phyloP scores from a whole-genome alignment of 345 rosid species.

The Eucalyptus sp. region DNA sequence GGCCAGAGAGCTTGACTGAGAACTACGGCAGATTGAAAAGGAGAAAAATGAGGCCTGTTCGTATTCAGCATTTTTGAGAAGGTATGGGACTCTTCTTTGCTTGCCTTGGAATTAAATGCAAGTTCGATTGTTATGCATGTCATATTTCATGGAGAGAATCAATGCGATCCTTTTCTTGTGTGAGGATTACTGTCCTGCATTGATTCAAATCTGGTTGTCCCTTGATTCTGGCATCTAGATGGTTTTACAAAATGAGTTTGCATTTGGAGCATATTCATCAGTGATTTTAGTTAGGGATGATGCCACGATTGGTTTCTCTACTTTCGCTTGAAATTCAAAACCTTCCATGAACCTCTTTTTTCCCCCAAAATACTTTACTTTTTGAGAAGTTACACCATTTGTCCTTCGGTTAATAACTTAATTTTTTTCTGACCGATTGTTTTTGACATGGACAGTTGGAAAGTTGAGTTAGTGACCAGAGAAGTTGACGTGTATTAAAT shows the following conservation, averaged over 20 bases:
- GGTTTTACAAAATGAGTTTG: neutral
- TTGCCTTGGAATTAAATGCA: neutral
- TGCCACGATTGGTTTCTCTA: neutral
- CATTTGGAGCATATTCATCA: neutral
- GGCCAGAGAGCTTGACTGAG: slow-evolving; percentile 89
- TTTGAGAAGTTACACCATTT: neutral
- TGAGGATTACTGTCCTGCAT: neutral
- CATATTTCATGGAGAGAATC: neutral
- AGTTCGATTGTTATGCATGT: neutral
- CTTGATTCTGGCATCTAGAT: neutral
- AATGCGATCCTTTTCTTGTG: neutral
- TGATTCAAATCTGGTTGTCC: neutral
- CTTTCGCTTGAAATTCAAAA: neutral
- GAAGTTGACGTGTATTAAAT: neutral
- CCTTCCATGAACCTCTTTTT: neutral
- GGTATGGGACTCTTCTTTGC: slow-evolving; percentile 23
- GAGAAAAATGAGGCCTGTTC: slow-evolving; percentile 95
- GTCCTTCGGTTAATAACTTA: neutral
- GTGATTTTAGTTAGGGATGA: neutral
- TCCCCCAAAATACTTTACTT: neutral
- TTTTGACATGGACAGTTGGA: neutral
- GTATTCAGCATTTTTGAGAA: slow-evolving; percentile 80
- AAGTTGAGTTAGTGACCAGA: neutral
- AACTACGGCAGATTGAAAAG: slow-evolving; percentile 78
- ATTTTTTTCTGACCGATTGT: neutral